Base-by-base conservation (phyloP, 306 rosid species). In the Malus asiatica region DNA sequence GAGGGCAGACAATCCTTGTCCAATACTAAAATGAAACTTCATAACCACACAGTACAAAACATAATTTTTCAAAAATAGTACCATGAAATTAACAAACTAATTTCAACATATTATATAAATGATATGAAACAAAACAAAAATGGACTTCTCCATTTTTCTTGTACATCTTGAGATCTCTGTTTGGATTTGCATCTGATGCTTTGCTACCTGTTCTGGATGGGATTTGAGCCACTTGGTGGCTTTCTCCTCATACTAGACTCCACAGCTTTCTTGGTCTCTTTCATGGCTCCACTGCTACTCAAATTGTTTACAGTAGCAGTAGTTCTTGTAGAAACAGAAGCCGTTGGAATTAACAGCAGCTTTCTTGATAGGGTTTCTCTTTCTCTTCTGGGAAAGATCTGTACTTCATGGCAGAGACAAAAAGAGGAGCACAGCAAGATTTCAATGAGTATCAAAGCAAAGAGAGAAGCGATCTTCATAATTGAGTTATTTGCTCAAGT, bases 381-480 rank as follows among this genome's bases (percentile, higher is more conserved):
- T 55, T 79, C 86, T 78, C 87, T 81, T 38, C 86, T 82, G 72
- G 74, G 59, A 12, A 57, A 72, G 22, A n/a, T 14, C 35, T 9
- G 35, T 77, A 44, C 72, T n/a, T 73, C 87, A 32, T 68, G 81
- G 80, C 27, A 71, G 60, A 82, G 66, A 79, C 79, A 80, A 27
- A 80, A 78, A 16, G 86, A 77, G 38, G 91, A 83, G 62, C 82
- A 81, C 9, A 79, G 16, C 76, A 87, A 80, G 78, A 78, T 77
- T 78, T 77, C 79, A 78, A 87, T 25, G 55, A 85, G 68, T 77
- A 88, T 27, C 79, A 88, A 76, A 75, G 88, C 84, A 18, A 76
- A 80, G 68, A 88, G 66, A 64, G 73, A 69, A 38, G 57, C 78
- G 57, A 53, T 71, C 83, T 80, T 84, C 87, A 83, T 85, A 62